These are phyloP conservation scores for Lumnitzera littorea DNA, from an alignment of 345 rosid genomes.

Conservation along the genomic window DNA sequence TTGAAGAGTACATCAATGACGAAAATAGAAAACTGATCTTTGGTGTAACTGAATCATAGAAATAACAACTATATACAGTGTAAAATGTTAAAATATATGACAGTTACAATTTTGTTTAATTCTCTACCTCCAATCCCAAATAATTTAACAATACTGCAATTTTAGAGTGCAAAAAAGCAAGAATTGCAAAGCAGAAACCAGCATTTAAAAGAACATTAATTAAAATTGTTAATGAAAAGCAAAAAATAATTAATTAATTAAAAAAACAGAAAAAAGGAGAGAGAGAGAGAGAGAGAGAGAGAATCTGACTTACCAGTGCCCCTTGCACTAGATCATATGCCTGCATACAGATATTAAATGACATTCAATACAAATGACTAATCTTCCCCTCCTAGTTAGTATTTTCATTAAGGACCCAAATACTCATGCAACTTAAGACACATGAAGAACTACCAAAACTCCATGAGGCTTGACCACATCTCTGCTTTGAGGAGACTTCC, in stretches of 20 bases:
- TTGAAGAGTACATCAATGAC: too few relatives aligned
- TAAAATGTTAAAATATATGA: too few relatives aligned
- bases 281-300: background rate
- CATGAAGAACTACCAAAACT: constrained; percentile 37
- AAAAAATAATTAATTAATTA: too few relatives aligned
- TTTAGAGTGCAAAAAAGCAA: too few relatives aligned
- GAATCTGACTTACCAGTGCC: constrained; percentile 50
- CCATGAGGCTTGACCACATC: constrained; percentile 41
- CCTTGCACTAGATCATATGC: constrained; percentile 94
- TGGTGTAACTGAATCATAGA: too few relatives aligned
- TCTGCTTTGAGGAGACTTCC: constrained; percentile 39
- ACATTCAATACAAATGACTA: background rate
- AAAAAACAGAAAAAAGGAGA: background rate
- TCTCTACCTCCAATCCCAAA: too few relatives aligned
- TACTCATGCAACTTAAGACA: background rate
- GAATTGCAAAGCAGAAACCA: background rate
- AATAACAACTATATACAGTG: too few relatives aligned
- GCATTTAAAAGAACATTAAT: background rate
- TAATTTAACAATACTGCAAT: too few relatives aligned
- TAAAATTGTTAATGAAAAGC: background rate
- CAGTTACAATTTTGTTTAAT: too few relatives aligned
- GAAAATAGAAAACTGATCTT: too few relatives aligned
- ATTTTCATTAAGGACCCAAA: background rate
- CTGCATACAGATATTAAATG: constrained; percentile 30
- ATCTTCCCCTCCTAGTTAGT: background rate